phyloP scores from a whole-genome alignment of 108 stramenopile genomes.

The Thalassiosira profunda region DNA sequence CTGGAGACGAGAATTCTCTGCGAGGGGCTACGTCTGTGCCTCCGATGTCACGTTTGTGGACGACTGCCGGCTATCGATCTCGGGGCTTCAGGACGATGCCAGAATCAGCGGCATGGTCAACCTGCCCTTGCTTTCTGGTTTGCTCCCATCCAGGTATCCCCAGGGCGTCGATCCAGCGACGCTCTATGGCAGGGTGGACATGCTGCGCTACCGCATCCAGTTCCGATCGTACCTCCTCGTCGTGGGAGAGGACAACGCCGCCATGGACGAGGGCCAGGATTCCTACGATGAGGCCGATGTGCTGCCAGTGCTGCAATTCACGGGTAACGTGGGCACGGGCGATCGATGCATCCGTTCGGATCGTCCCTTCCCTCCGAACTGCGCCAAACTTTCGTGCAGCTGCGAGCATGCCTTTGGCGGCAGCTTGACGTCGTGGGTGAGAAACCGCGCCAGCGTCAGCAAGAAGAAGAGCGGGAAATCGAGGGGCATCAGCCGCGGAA shows the following conservation, averaged over 20 bases:
- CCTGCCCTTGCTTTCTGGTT: constrained; percentile 4
- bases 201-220: not conserved
- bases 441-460: not conserved
- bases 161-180: not conserved
- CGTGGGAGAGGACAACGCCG: no score
- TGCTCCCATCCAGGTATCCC: constrained; percentile 9
- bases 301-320: constrained; percentile 50
- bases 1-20: not conserved
- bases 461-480: constrained; percentile 5
- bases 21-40: not conserved
- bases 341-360: constrained; percentile 74
- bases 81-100: not conserved
- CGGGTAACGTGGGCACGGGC: constrained; percentile 60
- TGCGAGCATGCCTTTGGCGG: not conserved
- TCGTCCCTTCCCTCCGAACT: constrained; percentile 50
- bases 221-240: not conserved
- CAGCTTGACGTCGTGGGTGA: constrained; percentile 4
- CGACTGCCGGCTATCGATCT: not conserved
- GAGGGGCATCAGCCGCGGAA: not conserved
- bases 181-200: not conserved
- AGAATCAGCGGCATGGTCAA: not conserved
- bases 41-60: not conserved
- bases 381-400: constrained; percentile 7
- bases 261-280: not conserved
- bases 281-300: not conserved